Conservation (phyloP, 345 rosid genomes). For the Chamaenerion angustifolium region DNA sequence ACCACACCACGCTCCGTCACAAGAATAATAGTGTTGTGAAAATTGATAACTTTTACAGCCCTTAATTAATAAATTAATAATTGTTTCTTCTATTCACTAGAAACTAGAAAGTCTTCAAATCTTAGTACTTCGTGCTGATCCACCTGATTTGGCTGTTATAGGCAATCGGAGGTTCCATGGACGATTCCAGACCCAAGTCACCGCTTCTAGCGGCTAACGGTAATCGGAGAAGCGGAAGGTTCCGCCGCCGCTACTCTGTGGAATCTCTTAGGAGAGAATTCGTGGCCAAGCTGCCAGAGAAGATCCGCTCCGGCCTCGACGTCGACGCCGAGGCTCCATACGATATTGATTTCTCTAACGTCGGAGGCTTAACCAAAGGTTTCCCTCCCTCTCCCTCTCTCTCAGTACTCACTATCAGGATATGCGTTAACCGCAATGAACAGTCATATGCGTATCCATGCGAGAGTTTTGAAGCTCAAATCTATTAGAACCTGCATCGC, state of each 20-base stretch:
- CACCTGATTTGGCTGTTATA: not conserved
- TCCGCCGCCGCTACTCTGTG: slow-evolving; percentile 23
- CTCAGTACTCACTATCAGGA: no score
- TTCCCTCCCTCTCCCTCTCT: not conserved
- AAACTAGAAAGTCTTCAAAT: no score
- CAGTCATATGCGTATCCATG: no score
- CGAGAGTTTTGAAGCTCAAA: no score
- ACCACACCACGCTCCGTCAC: no score
- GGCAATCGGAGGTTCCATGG: slow-evolving; percentile 8
- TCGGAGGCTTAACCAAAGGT: slow-evolving; percentile 42
- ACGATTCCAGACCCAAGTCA: slow-evolving; percentile 6
- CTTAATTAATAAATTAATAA: no score
- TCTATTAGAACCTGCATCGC: no score
- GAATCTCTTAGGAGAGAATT: slow-evolving; percentile 34
- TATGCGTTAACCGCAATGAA: no score
- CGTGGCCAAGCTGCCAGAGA: slow-evolving; percentile 42
- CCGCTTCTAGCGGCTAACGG: slow-evolving; percentile 16
- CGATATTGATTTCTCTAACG: slow-evolving; percentile 35
- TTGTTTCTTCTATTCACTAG: no score
- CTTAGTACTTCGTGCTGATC: no score
- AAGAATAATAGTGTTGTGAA: no score
- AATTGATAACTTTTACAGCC: no score
- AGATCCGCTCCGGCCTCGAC: slow-evolving; percentile 41
- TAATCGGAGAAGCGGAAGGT: slow-evolving; percentile 10
- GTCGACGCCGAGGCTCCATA: slow-evolving; percentile 41